A percentile compares a stretch with the other conserved stretches of the same genome.
Evolutionary conservation across 2,329 filamentous ascomycete genomes (phyloP).

Genomic region (Colletotrichum eleusines): DNA sequence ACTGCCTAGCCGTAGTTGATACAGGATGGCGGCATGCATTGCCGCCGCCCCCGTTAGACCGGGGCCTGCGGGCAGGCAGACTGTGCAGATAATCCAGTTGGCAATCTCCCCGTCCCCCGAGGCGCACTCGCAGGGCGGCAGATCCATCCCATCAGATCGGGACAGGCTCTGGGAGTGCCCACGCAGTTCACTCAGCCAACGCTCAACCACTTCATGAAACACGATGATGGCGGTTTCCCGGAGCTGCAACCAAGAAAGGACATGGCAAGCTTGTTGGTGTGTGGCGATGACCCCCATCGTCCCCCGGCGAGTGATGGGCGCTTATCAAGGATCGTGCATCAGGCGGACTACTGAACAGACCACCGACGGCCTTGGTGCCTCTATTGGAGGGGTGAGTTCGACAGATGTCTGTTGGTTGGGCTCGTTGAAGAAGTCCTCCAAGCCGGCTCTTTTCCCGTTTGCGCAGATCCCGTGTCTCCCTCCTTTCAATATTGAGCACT

Average conservation of each 20-base stretch:
- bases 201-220: conserved; percentile 6
- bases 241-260: conserved; percentile 2
- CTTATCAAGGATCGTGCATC: conserved; percentile 17
- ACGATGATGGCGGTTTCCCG: not conserved
- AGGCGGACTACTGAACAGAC: not conserved
- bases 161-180: not conserved
- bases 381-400: not conserved
- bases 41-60: conserved; percentile 4
- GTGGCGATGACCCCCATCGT: conserved; percentile 5
- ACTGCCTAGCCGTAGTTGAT: not conserved
- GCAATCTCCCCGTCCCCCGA: not conserved
- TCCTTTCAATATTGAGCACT: not conserved
- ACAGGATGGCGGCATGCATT: not conserved
- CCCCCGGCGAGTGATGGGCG: conserved; percentile 19
- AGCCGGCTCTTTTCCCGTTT: not conserved
- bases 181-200: not conserved
- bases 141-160: conserved; percentile 1
- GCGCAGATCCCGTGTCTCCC: not conserved
- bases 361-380: not conserved
- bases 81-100: conserved; percentile 1
- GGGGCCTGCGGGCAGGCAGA: conserved; percentile 25
- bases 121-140: not conserved
- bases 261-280: conserved; percentile 1
- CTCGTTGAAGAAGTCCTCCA: conserved; percentile 7
- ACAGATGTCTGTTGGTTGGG: conserved; percentile 8